Base-by-base conservation (phyloP, 1,284 basidiomycete genomes). In the Pascua sp. region DNA sequence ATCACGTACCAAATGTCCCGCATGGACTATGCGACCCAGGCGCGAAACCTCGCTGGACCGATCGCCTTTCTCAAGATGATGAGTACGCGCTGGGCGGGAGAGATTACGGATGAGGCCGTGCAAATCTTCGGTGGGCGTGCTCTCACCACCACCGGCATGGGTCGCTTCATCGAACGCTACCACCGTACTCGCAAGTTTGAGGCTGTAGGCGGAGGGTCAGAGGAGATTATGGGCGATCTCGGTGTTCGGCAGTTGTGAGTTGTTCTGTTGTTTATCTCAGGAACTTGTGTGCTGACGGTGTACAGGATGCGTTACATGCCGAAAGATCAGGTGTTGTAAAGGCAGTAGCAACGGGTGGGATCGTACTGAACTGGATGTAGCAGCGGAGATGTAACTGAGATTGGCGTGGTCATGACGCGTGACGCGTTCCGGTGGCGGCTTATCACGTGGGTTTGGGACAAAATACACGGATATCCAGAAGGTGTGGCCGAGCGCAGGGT, bases 1-100 rank as follows among this genome's bases (percentile, higher is more conserved):
- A 80, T 95, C 61, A 94, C 91, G 0, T 86, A 87, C 74, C 92
- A 95, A 77, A 95, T 95, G 92, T 86, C 83, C 72, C 86, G 92
- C 67, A 92, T 92, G 74, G 67, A 76, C 67, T 75, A 97, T 74
- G 82, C 82, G 55, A 84, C 94, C 70, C 91, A 92, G 78, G 75
- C 80, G 18, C 55, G 65, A 17, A 65, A 75, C 53, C 69, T 78
- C n/a, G 77, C 75, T 16, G 77, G 72, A 8, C 77, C 76, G 58
- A 73, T 77, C 50, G 71, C 72, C 9, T 76, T 78, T 71, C 67
- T 78, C 58, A 78, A 88, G 57, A 88, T 88, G 86, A 86, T 87
- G 51, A 59, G 62, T 9, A 77, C 77, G 0, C 60, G 68, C 18
- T 70, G 66, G 45, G 72, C 73, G 16, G 70, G 70, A 13, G 77